phyloP scores from a whole-genome alignment of 1,284 basidiomycete species.

The Cutaneotrichosporon sp. region DNA sequence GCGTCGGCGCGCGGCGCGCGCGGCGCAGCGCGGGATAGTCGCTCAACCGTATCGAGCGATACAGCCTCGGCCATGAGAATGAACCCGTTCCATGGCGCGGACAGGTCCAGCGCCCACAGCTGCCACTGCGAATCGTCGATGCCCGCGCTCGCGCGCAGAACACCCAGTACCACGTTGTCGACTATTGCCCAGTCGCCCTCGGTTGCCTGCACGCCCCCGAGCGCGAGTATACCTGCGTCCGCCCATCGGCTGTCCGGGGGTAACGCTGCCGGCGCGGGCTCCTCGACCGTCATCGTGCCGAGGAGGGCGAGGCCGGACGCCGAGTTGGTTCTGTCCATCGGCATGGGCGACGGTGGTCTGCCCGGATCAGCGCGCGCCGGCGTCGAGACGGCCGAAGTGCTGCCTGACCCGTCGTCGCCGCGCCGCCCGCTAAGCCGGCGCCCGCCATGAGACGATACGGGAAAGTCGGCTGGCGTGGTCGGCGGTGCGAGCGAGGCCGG shows the following conservation, averaged over 20 bases:
- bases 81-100: constrained; percentile 29
- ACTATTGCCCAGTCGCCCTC: constrained; percentile 25
- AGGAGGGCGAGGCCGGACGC: constrained; percentile 9
- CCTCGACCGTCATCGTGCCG: constrained; percentile 9
- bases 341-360: constrained; percentile 11
- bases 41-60: constrained; percentile 17
- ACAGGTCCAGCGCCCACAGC: constrained; percentile 33
- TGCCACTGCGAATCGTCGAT: constrained; percentile 42
- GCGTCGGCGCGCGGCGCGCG: neutral
- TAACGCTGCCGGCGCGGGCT: neutral
- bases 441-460: constrained; percentile 35
- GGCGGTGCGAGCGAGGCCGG: constrained; percentile 5
- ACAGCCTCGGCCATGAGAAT: constrained; percentile 26
- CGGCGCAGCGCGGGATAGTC: neutral
- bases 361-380: neutral
- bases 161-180: constrained; percentile 25
- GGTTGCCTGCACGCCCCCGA: constrained; percentile 26
- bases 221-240: constrained; percentile 26
- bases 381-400: no score
- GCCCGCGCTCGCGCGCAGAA: constrained; percentile 24
- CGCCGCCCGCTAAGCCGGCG: constrained; percentile 27
- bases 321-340: constrained; percentile 4
- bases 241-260: constrained; percentile 13
- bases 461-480: constrained; percentile 27
- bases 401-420: no score